Evolutionary conservation across 495 filamentous ascomycete species (phyloP), one percentile per base, ranked within the genome.

Genomic region (Cercophora samala): DNA sequence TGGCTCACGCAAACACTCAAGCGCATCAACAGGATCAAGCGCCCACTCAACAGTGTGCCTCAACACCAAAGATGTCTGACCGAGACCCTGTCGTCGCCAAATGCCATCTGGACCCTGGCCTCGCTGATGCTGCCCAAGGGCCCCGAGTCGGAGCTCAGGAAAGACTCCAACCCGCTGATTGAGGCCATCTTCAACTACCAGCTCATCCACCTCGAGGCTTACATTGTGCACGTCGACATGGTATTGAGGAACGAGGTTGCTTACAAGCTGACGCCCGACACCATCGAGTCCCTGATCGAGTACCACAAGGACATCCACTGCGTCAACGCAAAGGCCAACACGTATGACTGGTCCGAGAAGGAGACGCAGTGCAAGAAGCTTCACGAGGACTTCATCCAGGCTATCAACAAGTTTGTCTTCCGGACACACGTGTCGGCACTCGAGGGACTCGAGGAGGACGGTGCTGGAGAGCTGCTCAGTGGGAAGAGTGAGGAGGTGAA

Each of bases 151-250:
- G 91, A 98, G 72, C 85, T 98, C 70, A 85, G 87, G 73, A 91
- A 88, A 78, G 92, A 97, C 74, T 82, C 87, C 53, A 93, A 97
- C 76, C 91, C 93, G 56, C 82, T 97, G 65, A 84, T 97, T 69
- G 95, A 98, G 80, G 92, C 91, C 64, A 79, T 98, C 66, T 91
- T 91, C 85, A 96, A 96, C 83, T 94, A 92, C 78, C 91, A 96
- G 84, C 87, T 97, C 81, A 84, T 97, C 78, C 91, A 97, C 76
- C 85, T 98, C 68, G 93, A 98, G 80, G 96, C 95, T 60, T 99
- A 99, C 79, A 92, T 98, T 70, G 95, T 99, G 66, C 96, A 98
- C 79, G 93, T 99, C 78, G 95, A 99, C 81, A 95, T 99, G 91
- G 95, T 99, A 58, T 89, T 95, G 65, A 89, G 93, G 77, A 96